Base-by-base conservation (phyloP, 2,329 filamentous ascomycete genomes). In the Mollisiaceae sp. region DNA sequence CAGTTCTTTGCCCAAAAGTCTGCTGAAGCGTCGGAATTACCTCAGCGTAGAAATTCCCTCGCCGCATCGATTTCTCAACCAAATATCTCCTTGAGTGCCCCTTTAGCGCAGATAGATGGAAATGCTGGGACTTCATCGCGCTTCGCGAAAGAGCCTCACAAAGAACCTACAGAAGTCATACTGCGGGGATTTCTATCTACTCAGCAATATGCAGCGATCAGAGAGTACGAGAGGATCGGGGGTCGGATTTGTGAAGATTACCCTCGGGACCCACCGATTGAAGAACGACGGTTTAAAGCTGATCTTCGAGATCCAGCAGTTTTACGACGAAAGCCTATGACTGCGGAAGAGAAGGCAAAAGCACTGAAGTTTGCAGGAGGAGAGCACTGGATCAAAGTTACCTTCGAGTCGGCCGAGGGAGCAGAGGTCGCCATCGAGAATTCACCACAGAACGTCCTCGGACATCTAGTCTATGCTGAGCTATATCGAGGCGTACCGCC, bases 231-330 rank as follows among this genome's bases (percentile, higher is more conserved):
- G 81, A 86, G 89, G 66, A 88, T 97, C 50, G 94, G 92, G 8
- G 94, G 94, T 32, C 81, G 87, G 68, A 92, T 97, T 76, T 94
- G 94, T 78, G 94, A 98, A 80, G 94, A 97, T 79, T 98, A 98
- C 78, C 88, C 93, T 9, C 89, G 94, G 68, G 89, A 91, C 69
- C 90, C 94, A n/a, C 91, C 92, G 2, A 83, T 87, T 63, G 85
- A 89, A 68, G 86, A 87, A 74, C 83, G 85, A 64, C 85, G 90
- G 65, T 94, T 91, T 81, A 91, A 91, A 75, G 86, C 89, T 1
- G 87, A 94, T 70, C 86, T 92, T 67, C 86, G 90, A 68, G 89
- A 93, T 72, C 87, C 91, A 59, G 88, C 91, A 11, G 86, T 90
- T 9, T 88, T 90, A 57, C 86, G 88, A 65, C 84, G 86, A 60